A percentile compares a stretch with the other conserved stretches of the same genome.
These are phyloP conservation scores for Prunus campanulata DNA, from an alignment of 306 rosid species.

Conservation along the genomic window DNA sequence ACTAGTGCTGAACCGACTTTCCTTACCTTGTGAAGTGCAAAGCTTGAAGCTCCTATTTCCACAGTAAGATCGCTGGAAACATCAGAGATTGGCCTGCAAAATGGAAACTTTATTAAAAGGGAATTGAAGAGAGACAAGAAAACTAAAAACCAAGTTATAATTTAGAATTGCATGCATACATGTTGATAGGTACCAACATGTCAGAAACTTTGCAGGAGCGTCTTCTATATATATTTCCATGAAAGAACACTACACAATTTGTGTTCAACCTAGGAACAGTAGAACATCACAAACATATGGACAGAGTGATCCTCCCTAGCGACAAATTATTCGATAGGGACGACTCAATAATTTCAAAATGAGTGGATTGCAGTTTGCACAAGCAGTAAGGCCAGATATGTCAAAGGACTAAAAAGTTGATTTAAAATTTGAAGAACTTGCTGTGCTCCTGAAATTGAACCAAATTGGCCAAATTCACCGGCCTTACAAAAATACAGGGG, in stretches of 20 bases:
- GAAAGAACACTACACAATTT: neutral
- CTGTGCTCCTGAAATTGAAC: slow-evolving; percentile 14
- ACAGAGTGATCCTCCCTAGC: slow-evolving; percentile 32
- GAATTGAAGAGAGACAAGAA: slow-evolving; percentile 31
- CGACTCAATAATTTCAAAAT: slow-evolving; percentile 39
- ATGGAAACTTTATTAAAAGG: slow-evolving; percentile 29
- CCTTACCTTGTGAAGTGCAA: slow-evolving; percentile 91
- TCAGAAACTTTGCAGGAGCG: slow-evolving; percentile 31
- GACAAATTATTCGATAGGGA: slow-evolving; percentile 20
- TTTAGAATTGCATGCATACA: slow-evolving; percentile 32
- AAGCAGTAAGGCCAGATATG: slow-evolving; percentile 22
- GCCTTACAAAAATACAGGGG: slow-evolving; percentile 15
- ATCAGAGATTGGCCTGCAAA: slow-evolving; percentile 95
- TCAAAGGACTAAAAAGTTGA: slow-evolving; percentile 5
- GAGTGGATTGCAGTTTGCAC: slow-evolving; percentile 30
- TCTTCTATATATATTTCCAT: slow-evolving; percentile 29
- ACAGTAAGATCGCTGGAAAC: slow-evolving; percentile 87
- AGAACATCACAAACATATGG: slow-evolving; percentile 33
- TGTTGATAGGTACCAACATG: slow-evolving; percentile 32
- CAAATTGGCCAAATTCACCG: slow-evolving; percentile 27
- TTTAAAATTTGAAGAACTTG: slow-evolving; percentile 20
- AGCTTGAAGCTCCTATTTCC: slow-evolving; percentile 84
- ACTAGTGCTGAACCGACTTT: slow-evolving; percentile 3
- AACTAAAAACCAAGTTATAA: slow-evolving; percentile 1
- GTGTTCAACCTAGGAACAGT: slow-evolving; percentile 20